Evolutionary conservation across 345 rosid genomes (phyloP), one percentile per base, ranked within the genome.

Genomic region (Arabidopsis thaliana): DNA sequence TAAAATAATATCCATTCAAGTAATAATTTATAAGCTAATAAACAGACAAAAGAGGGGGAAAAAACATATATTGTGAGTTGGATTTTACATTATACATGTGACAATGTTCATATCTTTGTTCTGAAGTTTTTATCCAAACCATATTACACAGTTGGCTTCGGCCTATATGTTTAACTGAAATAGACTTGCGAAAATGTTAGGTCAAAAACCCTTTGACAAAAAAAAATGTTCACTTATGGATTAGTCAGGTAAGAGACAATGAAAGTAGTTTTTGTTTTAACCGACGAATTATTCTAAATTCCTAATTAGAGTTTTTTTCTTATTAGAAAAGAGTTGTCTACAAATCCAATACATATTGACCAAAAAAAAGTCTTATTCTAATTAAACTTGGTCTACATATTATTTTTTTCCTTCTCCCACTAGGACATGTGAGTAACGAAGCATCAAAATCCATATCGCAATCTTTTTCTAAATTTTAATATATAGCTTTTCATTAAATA

Each of bases 351-450:
- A 22, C 48, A 11, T 25, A 58, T 66, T 67, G 52, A 58, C 67
- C 28, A 38, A 30, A 50, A 46, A 66, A 5, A 20, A 52, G 41
- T 58, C 6, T 58, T 56, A 16, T n/a, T 64, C 11, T 51, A 22
- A 44, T 5, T 7, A 33, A 58, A 70, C n/a, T 12, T 22, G 1
- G 34, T 44, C 45, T 69, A 38, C 45, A 42, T 22, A 56, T 36
- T 45, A 56, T 7, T 46, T 0, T 46, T 65, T 45, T 57, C 25
- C 0, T n/a, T 41, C 12, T 6, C 53, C 62, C 69, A 68, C 74
- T 75, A 59, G 62, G 12, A 60, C 44, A 61, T 42, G 69, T 52
- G 69, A 68, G 74, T 68, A 68, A 51, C 24, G 5, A 60, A 60
- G 74, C 79, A 76, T 70, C 23, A 51, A 68, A 61, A 37, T 75